These are phyloP conservation scores for Solanum paucissectum DNA, from an alignment of 257 asterid species.

Conservation along the genomic window DNA sequence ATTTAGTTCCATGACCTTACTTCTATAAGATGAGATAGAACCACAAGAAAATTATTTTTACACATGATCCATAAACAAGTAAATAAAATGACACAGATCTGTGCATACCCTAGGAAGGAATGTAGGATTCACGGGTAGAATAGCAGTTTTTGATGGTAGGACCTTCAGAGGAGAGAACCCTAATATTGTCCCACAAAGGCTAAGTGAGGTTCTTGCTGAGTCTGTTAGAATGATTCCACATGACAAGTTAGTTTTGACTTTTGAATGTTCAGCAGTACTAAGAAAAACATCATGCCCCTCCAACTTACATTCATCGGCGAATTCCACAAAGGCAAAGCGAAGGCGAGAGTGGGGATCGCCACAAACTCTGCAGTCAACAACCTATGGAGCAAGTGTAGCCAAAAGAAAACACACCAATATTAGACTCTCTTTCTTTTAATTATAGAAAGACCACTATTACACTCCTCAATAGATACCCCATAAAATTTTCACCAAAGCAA, in stretches of 20 bases:
- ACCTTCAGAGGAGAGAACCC: conserved; percentile 83
- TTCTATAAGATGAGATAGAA: not conserved
- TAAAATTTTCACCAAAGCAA: not conserved
- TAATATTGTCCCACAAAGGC: conserved; percentile 54
- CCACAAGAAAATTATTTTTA: not conserved
- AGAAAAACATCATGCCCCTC: not conserved
- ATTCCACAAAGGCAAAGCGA: conserved; percentile 97
- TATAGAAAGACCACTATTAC: not conserved
- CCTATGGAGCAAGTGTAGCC: conserved; percentile 35
- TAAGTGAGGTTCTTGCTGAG: conserved; percentile 68
- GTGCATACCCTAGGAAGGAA: conserved; percentile 79
- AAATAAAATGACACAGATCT: not conserved
- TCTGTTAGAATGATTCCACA: conserved; percentile 32
- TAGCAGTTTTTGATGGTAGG: conserved; percentile 93
- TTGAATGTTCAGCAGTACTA: not conserved
- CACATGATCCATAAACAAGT: not conserved
- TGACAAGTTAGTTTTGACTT: not conserved
- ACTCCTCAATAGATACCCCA: not conserved
- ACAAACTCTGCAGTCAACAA: conserved; percentile 94
- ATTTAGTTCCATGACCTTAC: not conserved
- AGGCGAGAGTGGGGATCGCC: conserved; percentile 98
- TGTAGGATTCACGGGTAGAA: conserved; percentile 92
- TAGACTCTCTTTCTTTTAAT: not conserved
- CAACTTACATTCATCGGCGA: conserved; percentile 76
- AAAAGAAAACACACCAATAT: not conserved